These are phyloP conservation scores for Camellia japonica DNA, from an alignment of 148 eudicot species.

Conservation along the genomic window DNA sequence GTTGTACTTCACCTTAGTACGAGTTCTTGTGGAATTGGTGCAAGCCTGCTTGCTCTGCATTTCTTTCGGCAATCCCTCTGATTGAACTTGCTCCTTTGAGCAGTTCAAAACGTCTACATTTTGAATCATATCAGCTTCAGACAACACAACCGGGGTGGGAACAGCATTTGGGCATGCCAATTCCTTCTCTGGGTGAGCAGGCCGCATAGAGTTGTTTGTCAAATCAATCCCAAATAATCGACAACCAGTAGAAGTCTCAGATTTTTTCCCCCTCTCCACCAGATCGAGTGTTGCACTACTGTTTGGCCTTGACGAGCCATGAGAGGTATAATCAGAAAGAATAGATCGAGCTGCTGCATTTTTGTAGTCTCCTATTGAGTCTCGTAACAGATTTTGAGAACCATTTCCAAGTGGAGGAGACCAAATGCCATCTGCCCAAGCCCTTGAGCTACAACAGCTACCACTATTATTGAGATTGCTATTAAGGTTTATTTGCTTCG, in stretches of 20 bases:
- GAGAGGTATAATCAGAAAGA: constrained; percentile 26
- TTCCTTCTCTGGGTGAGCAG: constrained; percentile 22
- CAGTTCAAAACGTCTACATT: constrained; percentile 29
- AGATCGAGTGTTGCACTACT: constrained; percentile 23
- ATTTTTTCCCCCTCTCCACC: constrained; percentile 32
- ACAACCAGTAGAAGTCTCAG: constrained; percentile 42
- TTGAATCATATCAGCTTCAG: constrained; percentile 24
- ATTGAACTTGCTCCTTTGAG: constrained; percentile 31
- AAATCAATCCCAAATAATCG: constrained; percentile 84
- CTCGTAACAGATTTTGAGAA: constrained; percentile 33
- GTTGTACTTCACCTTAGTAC: constrained; percentile 59
- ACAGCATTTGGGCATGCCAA: constrained; percentile 2
- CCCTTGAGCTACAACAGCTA: constrained; percentile 27
- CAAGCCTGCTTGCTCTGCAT: constrained; percentile 34
- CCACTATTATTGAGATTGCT: constrained; percentile 1
- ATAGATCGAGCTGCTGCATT: constrained; percentile 26
- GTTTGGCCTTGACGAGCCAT: constrained; percentile 29
- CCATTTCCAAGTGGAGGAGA: constrained; percentile 27
- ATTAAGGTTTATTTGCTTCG: constrained; percentile 18
- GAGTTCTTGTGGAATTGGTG: constrained; percentile 51
- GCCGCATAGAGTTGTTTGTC: constrained; percentile 20
- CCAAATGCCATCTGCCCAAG: constrained; percentile 37
- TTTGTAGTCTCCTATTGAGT: constrained; percentile 28
- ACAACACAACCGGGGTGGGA: constrained; percentile 3
- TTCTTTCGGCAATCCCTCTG: constrained; percentile 31